Percentiles rank a stretch among this genome's conserved stretches.
Conservation (phyloP, 1,284 basidiomycete species). For the Ustilago shanxiensis region DNA sequence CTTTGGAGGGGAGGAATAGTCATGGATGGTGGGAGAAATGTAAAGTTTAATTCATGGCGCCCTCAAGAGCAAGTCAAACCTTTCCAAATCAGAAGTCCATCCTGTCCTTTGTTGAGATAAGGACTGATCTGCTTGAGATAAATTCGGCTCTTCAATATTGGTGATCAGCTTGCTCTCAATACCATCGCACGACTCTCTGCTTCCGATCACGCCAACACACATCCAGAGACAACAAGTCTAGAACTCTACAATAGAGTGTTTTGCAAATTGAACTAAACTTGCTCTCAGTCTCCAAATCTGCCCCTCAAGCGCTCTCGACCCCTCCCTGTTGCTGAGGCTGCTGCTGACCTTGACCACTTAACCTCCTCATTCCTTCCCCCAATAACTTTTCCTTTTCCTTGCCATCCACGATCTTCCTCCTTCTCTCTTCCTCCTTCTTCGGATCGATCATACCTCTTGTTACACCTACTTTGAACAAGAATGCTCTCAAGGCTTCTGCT, state of each 20-base stretch:
- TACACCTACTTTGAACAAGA: conserved; percentile 59
- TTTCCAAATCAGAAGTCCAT: neutral
- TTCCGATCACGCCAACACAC: neutral
- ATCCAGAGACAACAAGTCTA: neutral
- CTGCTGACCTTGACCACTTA: conserved; percentile 10
- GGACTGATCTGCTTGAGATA: too few species aligned
- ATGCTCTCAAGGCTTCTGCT: conserved; percentile 41
- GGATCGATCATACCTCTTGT: conserved; percentile 52
- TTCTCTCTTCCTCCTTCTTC: conserved; percentile 34
- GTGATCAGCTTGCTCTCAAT: neutral
- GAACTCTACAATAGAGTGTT: neutral
- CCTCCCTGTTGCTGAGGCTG: neutral
- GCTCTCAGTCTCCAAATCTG: too few species aligned
- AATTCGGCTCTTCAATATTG: too few species aligned
- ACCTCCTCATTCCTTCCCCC: conserved; percentile 37
- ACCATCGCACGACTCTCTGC: neutral
- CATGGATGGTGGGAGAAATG: conserved; percentile 54
- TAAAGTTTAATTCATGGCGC: conserved; percentile 10
- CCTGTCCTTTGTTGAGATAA: too few species aligned
- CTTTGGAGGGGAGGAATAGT: conserved; percentile 44
- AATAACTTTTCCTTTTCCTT: conserved; percentile 42
- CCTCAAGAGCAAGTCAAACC: neutral
- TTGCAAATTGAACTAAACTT: too few species aligned
- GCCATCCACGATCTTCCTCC: conserved; percentile 31
- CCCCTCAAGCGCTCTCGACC: neutral